These are phyloP conservation scores for Botrytis byssoidea DNA, from an alignment of 2,329 filamentous ascomycete species.

Conservation along the genomic window DNA sequence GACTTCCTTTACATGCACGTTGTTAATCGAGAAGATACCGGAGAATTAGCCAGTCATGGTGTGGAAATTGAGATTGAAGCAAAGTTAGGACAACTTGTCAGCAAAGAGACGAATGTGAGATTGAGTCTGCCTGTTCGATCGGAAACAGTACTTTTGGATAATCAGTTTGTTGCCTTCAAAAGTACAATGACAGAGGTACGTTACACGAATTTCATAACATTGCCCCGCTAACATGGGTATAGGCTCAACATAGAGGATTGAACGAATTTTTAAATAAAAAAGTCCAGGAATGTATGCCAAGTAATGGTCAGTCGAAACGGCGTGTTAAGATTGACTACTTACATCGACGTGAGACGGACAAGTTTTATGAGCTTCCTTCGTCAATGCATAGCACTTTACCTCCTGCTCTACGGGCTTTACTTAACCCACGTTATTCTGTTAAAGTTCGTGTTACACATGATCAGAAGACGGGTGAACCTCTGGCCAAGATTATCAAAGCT, in stretches of 20 bases:
- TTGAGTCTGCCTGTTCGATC: conserved; percentile 65
- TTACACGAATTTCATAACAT: conserved; percentile 20
- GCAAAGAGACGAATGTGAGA: conserved; percentile 68
- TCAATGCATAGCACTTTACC: conserved; percentile 60
- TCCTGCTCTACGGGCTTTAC: conserved; percentile 59
- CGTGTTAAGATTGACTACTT: conserved; percentile 73
- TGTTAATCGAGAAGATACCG: conserved; percentile 63
- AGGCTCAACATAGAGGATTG: conserved; percentile 77
- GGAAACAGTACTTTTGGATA: conserved; percentile 66
- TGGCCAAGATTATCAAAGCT: conserved; percentile 87
- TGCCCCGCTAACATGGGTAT: conserved; percentile 24
- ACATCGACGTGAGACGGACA: conserved; percentile 79
- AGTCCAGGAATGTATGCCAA: conserved; percentile 57
- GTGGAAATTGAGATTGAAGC: conserved; percentile 91
- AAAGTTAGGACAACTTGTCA: conserved; percentile 80
- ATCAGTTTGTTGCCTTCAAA: conserved; percentile 65
- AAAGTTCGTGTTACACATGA: conserved; percentile 76
- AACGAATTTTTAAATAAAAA: conserved; percentile 81
- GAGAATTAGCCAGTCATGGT: conserved; percentile 60
- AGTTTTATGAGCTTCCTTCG: conserved; percentile 73
- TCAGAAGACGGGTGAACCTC: conserved; percentile 64
- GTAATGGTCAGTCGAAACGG: conserved; percentile 41
- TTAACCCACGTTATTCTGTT: conserved; percentile 55
- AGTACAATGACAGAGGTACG: conserved; percentile 88
- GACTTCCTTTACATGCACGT: conserved; percentile 78